Base-by-base conservation (phyloP, 495 filamentous ascomycete species). In the Hyaloscypha hepaticicola region DNA sequence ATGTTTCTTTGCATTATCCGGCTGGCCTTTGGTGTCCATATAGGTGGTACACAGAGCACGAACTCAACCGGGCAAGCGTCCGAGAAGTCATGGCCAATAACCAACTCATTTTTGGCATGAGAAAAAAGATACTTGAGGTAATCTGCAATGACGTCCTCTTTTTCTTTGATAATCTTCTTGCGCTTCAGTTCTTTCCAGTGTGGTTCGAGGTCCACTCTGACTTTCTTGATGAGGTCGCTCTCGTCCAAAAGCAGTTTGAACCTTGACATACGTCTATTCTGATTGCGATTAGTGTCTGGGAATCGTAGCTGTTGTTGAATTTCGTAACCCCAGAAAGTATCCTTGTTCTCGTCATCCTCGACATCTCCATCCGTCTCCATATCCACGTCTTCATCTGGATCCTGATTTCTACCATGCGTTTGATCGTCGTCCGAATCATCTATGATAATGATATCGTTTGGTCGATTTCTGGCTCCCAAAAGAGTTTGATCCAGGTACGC, bases 131-230 rank as follows among this genome's bases (percentile, higher is more conserved):
- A 70, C 41, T 64, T 69, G 34, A 73, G 65, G 65, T 62, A 72
- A 56, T 73, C 67, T 53, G 66, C 65, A 58, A 73, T 70, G 19
- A 72, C 48, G 27, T 69, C 67, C 22, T 61, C 56, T 14, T 60
- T 53, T 21, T 56, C 50, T 55, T 69, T 65, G 33, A 68, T 53
- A 27, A 66, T 60, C 27, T 66, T 66, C 58, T 60, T 61, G n/a
- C 28, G 34, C 31, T 12, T 58, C 24, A 67, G 22, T 6, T 61
- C 41, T 19, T 57, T 49, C 6, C 53, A 19, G n/a, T 62, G 66
- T 16, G 48, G 25, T 55, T 48, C n/a, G 45, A 69, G 63, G 26
- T 34, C 50, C 16, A 59, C 60, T 58, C 63, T 62, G 57, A 69
- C 27, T 55, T 61, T 33, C 27, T 61, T 24, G 25, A 62, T 69